Base-by-base conservation (phyloP, 768 basidiomycete species). In the Xerocomus potaroensis region DNA sequence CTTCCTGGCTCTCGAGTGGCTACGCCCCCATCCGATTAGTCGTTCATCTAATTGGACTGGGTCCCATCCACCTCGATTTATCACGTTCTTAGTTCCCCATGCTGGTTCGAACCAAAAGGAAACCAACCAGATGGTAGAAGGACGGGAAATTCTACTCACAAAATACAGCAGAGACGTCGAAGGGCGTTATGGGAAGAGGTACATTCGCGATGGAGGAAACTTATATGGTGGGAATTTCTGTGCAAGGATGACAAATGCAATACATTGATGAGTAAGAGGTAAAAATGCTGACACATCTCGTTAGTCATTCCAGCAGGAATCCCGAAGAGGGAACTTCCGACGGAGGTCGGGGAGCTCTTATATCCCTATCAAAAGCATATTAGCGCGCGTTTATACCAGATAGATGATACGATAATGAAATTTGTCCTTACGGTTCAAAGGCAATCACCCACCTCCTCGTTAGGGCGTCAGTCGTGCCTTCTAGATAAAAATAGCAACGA, bases 211-310 rank as follows among this genome's bases (percentile, higher is more conserved):
- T 22, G 50, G 19, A 18, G 29, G 32, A 14, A 23, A 19, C 45
- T 58, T 61, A 48, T 61, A 56, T n/a, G 45, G 56, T 58, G 59
- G 46, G 53, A 61, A 55, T 4, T 39, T 41, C 49, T 15, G 5
- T 19, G 3, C 26, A n/a, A 5, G 23, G 45, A 37, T 60, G 52
- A 60, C 59, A 57, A 60, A 60, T 37, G 23, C 8, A 14, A 11
- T 12, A 1, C 5, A 23, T 14, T 37, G 55, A 55, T 61, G 59
- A 60, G 53, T 60, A 53, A 60, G 41, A 12, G 15, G 19, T n/a
- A n/a, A n/a, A n/a, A n/a, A n/a, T n/a, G n/a, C 26, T 27, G 26
- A 27, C 26, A 27, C 26, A 27, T 10, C 26, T n/a, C n/a, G n/a
- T n/a, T n/a, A n/a, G n/a, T n/a, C n/a, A n/a, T n/a, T n/a, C n/a